Evolutionary conservation across 1,284 basidiomycete genomes (phyloP).

Genomic region (Apiotrichum gracile): DNA sequence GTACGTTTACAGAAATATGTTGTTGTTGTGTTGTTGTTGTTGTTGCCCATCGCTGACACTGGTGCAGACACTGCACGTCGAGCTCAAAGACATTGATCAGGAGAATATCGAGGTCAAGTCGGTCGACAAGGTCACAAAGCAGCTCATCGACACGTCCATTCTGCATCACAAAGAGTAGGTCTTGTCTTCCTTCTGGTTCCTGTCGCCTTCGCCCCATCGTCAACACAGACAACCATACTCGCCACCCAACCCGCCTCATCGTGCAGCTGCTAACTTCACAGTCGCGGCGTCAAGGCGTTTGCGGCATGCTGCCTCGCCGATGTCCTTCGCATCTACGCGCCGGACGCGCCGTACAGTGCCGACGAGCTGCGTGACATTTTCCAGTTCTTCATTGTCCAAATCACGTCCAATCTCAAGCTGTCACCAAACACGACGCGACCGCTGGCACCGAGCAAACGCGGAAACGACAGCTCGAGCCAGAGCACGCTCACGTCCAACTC

Average conservation of each 20-base stretch:
- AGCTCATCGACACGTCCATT: slow-evolving; percentile 72
- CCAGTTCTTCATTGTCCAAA: slow-evolving; percentile 84
- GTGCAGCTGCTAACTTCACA: slow-evolving; percentile 10
- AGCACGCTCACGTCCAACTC: slow-evolving; percentile 48
- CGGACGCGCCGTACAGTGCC: slow-evolving; percentile 90
- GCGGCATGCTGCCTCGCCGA: slow-evolving; percentile 93
- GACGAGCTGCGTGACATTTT: slow-evolving; percentile 84
- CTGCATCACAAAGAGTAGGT: slow-evolving; percentile 82
- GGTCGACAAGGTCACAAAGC: slow-evolving; percentile 63
- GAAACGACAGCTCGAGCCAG: slow-evolving; percentile 14
- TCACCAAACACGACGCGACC: slow-evolving; percentile 43
- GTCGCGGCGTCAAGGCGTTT: slow-evolving; percentile 78
- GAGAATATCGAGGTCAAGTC: slow-evolving; percentile 71
- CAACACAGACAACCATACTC: neutral
- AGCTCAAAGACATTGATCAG: slow-evolving; percentile 81
- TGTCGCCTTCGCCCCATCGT: too few relatives aligned
- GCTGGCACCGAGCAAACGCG: slow-evolving; percentile 22
- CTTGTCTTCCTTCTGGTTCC: too few relatives aligned
- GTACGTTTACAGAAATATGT: slow-evolving; percentile 36
- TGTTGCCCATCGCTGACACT: neutral
- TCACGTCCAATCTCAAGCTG: slow-evolving; percentile 66
- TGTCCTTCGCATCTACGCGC: slow-evolving; percentile 86
- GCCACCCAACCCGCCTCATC: neutral
- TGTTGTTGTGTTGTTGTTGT: neutral
- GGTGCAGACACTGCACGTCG: slow-evolving; percentile 59